phyloP scores from a whole-genome alignment of 2,329 filamentous ascomycete species.

The Fusarium sp. region DNA sequence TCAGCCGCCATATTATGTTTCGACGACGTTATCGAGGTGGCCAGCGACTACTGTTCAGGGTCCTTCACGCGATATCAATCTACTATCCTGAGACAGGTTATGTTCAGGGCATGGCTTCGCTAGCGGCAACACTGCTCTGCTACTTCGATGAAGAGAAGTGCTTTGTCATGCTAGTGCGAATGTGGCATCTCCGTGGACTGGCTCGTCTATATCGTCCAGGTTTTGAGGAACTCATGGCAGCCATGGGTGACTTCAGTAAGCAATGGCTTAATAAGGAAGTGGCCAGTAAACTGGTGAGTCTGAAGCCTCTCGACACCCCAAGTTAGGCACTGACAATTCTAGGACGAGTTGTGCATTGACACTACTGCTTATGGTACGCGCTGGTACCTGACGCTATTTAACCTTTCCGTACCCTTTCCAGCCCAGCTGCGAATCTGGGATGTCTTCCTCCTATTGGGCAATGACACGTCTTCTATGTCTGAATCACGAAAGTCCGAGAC shows the following conservation, averaged over 20 bases:
- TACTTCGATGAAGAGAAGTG: constrained; percentile 96
- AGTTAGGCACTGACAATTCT: constrained; percentile 17
- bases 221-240: constrained; percentile 87
- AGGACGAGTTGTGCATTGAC: constrained; percentile 82
- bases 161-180: constrained; percentile 95
- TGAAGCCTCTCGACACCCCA: neutral
- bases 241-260: constrained; percentile 84
- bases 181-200: constrained; percentile 90
- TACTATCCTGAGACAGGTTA: constrained; percentile 94
- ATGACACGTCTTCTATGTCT: constrained; percentile 17
- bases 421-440: constrained; percentile 98
- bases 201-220: constrained; percentile 85
- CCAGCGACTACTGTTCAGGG: constrained; percentile 89
- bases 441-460: constrained; percentile 91
- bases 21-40: constrained; percentile 89
- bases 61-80: constrained; percentile 89
- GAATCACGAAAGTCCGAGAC: constrained; percentile 32
- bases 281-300: constrained; percentile 79
- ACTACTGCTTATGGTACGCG: constrained; percentile 94
- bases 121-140: constrained; percentile 91
- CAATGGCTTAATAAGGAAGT: constrained; percentile 87
- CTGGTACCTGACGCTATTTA: constrained; percentile 98
- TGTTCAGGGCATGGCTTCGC: constrained; percentile 96
- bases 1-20: constrained; percentile 98
- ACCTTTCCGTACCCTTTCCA: constrained; percentile 93